These are phyloP conservation scores for Chrysanthemum seticuspe DNA, from an alignment of 129 eudicot species.

Conservation along the genomic window DNA sequence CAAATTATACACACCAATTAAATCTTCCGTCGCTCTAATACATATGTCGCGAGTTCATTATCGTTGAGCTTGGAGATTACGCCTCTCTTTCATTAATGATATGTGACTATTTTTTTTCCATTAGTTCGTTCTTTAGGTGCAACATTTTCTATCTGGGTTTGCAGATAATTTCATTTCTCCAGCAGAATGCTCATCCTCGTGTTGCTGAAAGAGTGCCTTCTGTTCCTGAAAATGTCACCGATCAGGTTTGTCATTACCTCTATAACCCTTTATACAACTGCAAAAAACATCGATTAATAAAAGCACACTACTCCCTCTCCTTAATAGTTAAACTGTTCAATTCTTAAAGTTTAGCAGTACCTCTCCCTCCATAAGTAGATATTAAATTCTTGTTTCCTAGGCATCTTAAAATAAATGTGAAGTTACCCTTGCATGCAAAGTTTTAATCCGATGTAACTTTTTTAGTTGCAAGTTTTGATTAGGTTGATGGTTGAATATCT, in stretches of 20 bases:
- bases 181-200: constrained; percentile 99
- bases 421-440: background rate
- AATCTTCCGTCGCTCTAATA: background rate
- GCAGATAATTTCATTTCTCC: constrained; percentile 89
- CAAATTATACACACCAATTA: no score
- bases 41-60: background rate
- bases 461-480: no score
- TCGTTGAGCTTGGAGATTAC: background rate
- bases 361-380: background rate
- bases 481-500: background rate
- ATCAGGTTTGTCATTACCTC: constrained; percentile 59
- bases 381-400: background rate
- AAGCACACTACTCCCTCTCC: background rate
- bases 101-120: background rate
- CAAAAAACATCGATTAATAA: background rate
- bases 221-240: constrained; percentile 96
- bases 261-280: background rate
- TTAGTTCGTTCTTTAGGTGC: background rate
- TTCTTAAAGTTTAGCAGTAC: no score
- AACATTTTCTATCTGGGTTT: constrained; percentile 26
- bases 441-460: no score
- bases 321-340: no score
- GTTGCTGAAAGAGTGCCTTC: constrained; percentile 81
- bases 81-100: background rate
- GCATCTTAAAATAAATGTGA: background rate